Evolutionary conservation across 352 stramenopile genomes (phyloP).

Genomic region (Pythium apleroticum): DNA sequence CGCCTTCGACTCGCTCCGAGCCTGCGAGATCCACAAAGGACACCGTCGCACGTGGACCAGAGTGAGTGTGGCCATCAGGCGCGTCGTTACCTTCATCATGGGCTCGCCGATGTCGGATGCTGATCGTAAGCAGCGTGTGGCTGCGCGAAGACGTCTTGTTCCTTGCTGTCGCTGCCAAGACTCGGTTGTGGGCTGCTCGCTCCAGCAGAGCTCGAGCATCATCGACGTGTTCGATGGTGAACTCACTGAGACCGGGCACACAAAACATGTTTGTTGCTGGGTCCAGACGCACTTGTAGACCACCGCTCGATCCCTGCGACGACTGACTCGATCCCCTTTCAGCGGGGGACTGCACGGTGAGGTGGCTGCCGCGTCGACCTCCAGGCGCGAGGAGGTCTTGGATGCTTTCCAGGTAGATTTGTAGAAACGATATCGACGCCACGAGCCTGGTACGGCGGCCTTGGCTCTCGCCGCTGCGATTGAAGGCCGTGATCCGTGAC

Average conservation of each 20-base stretch:
- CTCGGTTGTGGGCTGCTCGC: slow-evolving; percentile 45
- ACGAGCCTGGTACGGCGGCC: slow-evolving; percentile 11
- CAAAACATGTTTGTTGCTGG: slow-evolving; percentile 50
- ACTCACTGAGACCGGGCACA: slow-evolving; percentile 55
- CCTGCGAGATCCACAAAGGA: slow-evolving; percentile 75
- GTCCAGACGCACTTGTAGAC: slow-evolving; percentile 53
- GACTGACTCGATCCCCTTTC: neutral
- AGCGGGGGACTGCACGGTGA: neutral
- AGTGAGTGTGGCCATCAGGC: neutral
- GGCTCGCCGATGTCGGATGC: slow-evolving; percentile 8
- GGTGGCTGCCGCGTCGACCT: neutral
- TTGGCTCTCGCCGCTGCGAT: slow-evolving; percentile 13
- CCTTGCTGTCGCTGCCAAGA: slow-evolving; percentile 52
- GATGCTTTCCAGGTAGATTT: slow-evolving; percentile 79
- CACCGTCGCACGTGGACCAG: slow-evolving; percentile 33
- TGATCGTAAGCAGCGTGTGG: slow-evolving; percentile 68
- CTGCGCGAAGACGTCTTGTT: slow-evolving; percentile 76
- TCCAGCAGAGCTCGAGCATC: slow-evolving; percentile 52
- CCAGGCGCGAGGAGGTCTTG: slow-evolving; percentile 37
- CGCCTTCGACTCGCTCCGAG: slow-evolving; percentile 59
- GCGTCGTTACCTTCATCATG: slow-evolving; percentile 19
- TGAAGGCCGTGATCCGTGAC: slow-evolving; percentile 28
- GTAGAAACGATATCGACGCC: slow-evolving; percentile 57
- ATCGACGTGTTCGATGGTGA: slow-evolving; percentile 43
- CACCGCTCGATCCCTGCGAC: neutral